Base-by-base conservation (phyloP, 495 filamentous ascomycete genomes). In the Talaromyces wortmannii region DNA sequence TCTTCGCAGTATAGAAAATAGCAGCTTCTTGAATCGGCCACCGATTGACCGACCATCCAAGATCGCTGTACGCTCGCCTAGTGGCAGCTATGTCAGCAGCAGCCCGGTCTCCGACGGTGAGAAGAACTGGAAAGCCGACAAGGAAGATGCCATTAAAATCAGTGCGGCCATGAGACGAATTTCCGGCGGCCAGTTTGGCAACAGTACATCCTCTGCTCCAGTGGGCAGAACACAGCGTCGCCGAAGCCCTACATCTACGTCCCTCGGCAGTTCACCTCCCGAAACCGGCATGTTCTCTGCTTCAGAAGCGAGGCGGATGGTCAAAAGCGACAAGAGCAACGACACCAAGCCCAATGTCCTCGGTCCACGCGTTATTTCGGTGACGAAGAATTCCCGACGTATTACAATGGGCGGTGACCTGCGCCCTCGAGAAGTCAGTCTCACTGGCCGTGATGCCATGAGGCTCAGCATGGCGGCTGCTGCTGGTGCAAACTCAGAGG, bases 271-370 rank as follows among this genome's bases (percentile, higher is more conserved):
- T 55, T 81, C 84, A 29, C 81, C 82, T 1, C 79, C 70, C 47
- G 84, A 85, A 49, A 74, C 75, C 55, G 71, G 69, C 29, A 75
- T 88, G 68, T 89, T 89, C 73, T 85, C 84, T 5, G 82, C 85
- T 29, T 80, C 80, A 15, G 85, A 88, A 55, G 85, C 86, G 7
- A 74, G 86, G 31, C 73, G 86, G 12, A 88, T 90, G 84, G 83
- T 84, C 18, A 85, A 81, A 68, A 79, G 75, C 53, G 84, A 87
- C 23, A 82, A 82, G 54, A 84, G 85, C 36, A 32, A 57, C 7
- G 77, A 78, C 54, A 70, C 63, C 61, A 82, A 78, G 50, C 73
- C 68, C 31, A 79, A 77, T 48, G 84, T 89, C 13, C 67, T 90
- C 48, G 85, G 84, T 52, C 86, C 86, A 47, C 74, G 84, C 12